Conservation (phyloP, 768 basidiomycete genomes). For the Mycena galopus region DNA sequence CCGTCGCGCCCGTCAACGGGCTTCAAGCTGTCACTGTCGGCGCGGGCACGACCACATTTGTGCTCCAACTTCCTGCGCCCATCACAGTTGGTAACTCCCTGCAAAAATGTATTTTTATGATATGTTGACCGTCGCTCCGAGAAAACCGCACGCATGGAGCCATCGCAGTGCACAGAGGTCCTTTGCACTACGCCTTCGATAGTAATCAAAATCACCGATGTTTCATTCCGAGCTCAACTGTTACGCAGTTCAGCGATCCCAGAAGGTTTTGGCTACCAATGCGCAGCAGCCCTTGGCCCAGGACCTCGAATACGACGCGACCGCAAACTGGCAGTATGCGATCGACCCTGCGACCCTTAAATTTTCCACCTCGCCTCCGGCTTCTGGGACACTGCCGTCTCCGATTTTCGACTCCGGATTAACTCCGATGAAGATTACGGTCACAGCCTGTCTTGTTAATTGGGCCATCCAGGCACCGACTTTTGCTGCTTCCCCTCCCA, state of each 20-base stretch:
- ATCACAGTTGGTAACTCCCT: constrained; percentile 47
- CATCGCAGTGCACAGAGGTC: constrained; percentile 56
- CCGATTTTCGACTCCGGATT: constrained; percentile 49
- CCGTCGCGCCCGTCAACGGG: constrained; percentile 48
- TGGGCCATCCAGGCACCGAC: constrained; percentile 50
- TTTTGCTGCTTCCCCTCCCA: constrained; percentile 50
- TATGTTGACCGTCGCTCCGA: constrained; percentile 5
- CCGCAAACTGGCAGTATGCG: constrained; percentile 64
- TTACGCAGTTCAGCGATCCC: constrained; percentile 44
- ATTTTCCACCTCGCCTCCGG: constrained; percentile 42
- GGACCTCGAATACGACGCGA: constrained; percentile 65
- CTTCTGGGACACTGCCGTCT: constrained; percentile 42
- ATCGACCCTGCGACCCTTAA: constrained; percentile 57
- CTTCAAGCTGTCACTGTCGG: constrained; percentile 47
- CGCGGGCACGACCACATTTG: constrained; percentile 49
- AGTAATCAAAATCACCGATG: constrained; percentile 31
- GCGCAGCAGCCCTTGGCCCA: constrained; percentile 58
- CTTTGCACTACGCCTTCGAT: constrained; percentile 57
- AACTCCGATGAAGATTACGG: constrained; percentile 52
- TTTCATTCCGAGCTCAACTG: background rate
- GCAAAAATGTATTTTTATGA: background rate
- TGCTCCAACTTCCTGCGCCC: constrained; percentile 51
- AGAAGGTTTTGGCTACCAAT: constrained; percentile 56
- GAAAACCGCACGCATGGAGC: constrained; percentile 53
- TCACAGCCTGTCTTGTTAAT: constrained; percentile 49